A percentile compares a stretch with the other conserved stretches of the same genome.
Evolutionary conservation across 176 grass and related monocot genomes (phyloP).

Genomic region (Stipa capillata): DNA sequence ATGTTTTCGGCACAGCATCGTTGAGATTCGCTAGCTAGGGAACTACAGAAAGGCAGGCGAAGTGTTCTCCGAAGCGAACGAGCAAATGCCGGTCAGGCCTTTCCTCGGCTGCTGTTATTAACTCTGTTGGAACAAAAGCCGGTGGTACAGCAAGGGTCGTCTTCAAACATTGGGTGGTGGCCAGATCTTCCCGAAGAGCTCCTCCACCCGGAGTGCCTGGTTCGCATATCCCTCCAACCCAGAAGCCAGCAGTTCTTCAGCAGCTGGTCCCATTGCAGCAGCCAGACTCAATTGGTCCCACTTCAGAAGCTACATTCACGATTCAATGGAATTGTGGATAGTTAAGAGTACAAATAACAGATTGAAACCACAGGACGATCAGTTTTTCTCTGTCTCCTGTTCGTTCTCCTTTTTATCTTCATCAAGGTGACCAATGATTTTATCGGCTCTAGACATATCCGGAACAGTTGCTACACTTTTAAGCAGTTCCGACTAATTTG

Average conservation of each 20-base stretch:
- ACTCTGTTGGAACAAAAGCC: neutral
- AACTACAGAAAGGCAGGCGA: too few species aligned
- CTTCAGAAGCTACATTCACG: slow-evolving; percentile 68
- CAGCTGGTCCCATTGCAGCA: slow-evolving; percentile 79
- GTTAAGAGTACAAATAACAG: neutral
- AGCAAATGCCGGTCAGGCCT: too few species aligned
- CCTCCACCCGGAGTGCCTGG: slow-evolving; percentile 69
- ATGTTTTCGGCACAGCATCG: too few species aligned
- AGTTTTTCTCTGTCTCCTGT: too few species aligned
- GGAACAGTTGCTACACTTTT: too few species aligned
- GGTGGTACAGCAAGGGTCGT: neutral
- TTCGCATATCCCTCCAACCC: slow-evolving; percentile 72
- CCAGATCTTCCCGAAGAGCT: slow-evolving; percentile 93
- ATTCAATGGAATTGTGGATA: neutral
- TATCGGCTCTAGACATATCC: too few species aligned
- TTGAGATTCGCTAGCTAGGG: too few species aligned
- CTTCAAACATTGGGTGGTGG: slow-evolving; percentile 53
- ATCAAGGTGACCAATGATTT: too few species aligned
- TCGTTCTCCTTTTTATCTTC: too few species aligned
- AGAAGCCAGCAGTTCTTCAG: slow-evolving; percentile 72
- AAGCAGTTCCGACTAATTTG: neutral
- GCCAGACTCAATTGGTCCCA: slow-evolving; percentile 90
- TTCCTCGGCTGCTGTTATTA: too few species aligned
- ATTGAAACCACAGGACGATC: neutral
- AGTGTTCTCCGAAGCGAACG: too few species aligned